phyloP scores from a whole-genome alignment of 805 yeast species.

The Candida sakaeoensis region DNA sequence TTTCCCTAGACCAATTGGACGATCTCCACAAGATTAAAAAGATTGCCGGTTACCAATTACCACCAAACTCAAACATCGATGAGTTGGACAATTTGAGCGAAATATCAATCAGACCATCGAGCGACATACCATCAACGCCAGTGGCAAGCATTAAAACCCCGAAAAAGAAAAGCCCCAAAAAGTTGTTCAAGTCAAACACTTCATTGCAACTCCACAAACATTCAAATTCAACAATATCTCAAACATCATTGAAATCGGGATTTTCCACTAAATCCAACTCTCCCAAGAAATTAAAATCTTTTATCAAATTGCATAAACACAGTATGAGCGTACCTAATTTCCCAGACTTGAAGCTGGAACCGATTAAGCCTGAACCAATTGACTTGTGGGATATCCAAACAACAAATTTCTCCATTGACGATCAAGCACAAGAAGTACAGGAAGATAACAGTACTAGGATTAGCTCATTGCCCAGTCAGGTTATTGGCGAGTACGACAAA shows the following conservation, averaged over 20 bases:
- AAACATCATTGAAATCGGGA: conserved; percentile 2
- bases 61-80: conserved; percentile 18
- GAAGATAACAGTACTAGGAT: conserved; percentile 25
- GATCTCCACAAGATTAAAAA: conserved; percentile 3
- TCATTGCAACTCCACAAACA: conserved; percentile 8
- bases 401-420: conserved; percentile 26
- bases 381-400: conserved; percentile 29
- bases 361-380: conserved; percentile 8
- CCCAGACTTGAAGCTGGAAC: background rate
- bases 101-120: background rate
- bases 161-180: conserved; percentile 29
- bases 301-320: conserved; percentile 7
- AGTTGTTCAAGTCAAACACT: conserved; percentile 15
- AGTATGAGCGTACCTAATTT: conserved; percentile 8
- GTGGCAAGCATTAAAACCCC: conserved; percentile 22
- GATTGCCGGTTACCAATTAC: conserved; percentile 1
- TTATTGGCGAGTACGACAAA: conserved; percentile 60
- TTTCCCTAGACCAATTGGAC: background rate
- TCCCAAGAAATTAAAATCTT: conserved; percentile 25
- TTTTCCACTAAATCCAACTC: conserved; percentile 22
- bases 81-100: conserved; percentile 15
- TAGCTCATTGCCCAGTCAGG: conserved; percentile 51
- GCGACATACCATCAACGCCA: background rate
- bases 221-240: conserved; percentile 5
- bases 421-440: conserved; percentile 7